Percentiles rank a stretch among this genome's conserved stretches.
Evolutionary conservation across 164 flowering plant species (phyloP).

Genomic region (Tetrastigma voinierianum): DNA sequence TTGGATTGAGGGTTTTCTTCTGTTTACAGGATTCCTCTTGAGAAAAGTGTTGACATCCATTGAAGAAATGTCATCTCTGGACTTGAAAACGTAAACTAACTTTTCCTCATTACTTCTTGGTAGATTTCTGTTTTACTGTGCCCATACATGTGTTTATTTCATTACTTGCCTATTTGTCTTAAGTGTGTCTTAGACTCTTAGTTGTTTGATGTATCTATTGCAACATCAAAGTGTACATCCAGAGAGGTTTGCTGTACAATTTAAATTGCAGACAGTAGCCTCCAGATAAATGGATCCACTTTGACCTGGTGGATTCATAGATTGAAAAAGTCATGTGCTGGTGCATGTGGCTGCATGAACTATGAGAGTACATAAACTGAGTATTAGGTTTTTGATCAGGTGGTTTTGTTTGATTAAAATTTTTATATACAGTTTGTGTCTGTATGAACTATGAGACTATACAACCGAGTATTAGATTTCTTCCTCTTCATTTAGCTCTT

Average conservation of each 20-base stretch:
- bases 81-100: conserved; percentile 73
- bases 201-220: not conserved
- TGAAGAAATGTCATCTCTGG: conserved; percentile 67
- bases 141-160: not conserved
- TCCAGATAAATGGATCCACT: not conserved
- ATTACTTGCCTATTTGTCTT: not conserved
- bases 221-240: not conserved
- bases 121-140: not conserved
- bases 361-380: no score
- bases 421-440: no score
- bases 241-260: not conserved
- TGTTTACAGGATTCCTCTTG: conserved; percentile 60
- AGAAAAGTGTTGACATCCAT: conserved; percentile 53
- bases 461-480: no score
- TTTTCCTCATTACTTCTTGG: not conserved
- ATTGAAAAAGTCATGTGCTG: not conserved
- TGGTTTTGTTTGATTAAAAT: no score
- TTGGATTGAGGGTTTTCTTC: conserved; percentile 2
- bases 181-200: no score
- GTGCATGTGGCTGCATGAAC: not conserved
- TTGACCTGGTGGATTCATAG: not conserved
- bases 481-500: no score
- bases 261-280: not conserved
- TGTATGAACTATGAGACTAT: no score
- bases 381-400: no score